Evolutionary conservation across 805 yeast genomes (phyloP), one percentile per base, ranked within the genome.

Genomic region (Millerago galiae): DNA sequence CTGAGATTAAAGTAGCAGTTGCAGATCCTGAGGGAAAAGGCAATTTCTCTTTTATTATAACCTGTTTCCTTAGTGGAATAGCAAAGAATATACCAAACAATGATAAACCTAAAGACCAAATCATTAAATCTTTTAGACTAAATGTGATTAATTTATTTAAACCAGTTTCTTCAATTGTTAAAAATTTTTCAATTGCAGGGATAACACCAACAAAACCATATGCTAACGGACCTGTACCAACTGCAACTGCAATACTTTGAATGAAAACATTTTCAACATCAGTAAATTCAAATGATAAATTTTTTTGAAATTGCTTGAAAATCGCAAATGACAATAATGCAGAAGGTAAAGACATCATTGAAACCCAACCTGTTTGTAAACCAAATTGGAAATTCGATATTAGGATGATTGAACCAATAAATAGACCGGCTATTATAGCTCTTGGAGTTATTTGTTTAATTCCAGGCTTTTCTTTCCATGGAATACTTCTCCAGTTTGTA

Each of bases 261-360:
- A 87, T 82, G 57, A 77, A 87, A 5, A 91, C 98, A 55, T 89
- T 91, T 58, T 93, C 98, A n/a, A 87, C 96, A 49, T 88, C 96
- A 0, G 93, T 77, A 54, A 79, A 77, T 1, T 80, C 79, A 30
- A 61, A 62, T 7, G 52, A 49, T 11, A 71, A 42, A 5, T 49
- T 42, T 2, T 50, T 39, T 18, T 70, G 68, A 3, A 82, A 53
- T 4, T 77, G 65, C 52, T 81, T 86, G 68, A 90, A 91, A 15
- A 84, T 67, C 1, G 96, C 83, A 60, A 79, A 90, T 0, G 95
- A 96, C 21, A 91, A 63, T 40, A 91, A 63, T 0, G 98, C 96
- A 5, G 96, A 83, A 0, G 99, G 98, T 42, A 91, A 68, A 17
- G 96, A 85, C 99, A 91, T 93, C 99, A 91, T 91, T 10, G 96